A percentile compares a stretch with the other conserved stretches of the same genome.
Evolutionary conservation across 345 rosid species (phyloP).

Genomic region (Aquilaria yunnanensis): DNA sequence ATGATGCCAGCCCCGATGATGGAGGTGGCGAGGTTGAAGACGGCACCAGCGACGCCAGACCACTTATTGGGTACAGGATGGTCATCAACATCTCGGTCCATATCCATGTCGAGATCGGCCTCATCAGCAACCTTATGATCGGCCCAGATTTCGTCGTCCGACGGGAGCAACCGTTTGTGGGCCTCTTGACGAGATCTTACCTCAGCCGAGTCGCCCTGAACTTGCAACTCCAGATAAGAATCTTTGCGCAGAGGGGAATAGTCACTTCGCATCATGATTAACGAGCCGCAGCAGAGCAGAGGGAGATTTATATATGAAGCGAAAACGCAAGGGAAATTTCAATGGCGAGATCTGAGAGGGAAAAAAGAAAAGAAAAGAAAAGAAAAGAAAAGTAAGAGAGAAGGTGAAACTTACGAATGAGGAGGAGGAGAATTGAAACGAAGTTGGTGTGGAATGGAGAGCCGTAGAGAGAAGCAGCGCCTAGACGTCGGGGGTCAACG

Average conservation of each 20-base stretch:
- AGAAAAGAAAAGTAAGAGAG: neutral
- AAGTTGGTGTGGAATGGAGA: slow-evolving; percentile 1
- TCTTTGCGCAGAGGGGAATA: slow-evolving; percentile 56
- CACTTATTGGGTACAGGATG: slow-evolving; percentile 31
- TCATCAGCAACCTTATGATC: slow-evolving; percentile 19
- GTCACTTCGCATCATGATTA: slow-evolving; percentile 49
- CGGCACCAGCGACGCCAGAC: slow-evolving; percentile 75
- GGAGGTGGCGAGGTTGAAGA: slow-evolving; percentile 83
- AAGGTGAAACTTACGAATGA: slow-evolving; percentile 6
- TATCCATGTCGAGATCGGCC: slow-evolving; percentile 20
- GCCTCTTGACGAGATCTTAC: slow-evolving; percentile 23
- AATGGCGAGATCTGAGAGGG: neutral
- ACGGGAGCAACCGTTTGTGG: slow-evolving; percentile 32
- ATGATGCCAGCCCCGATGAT: slow-evolving; percentile 97
- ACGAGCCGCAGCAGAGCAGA: neutral
- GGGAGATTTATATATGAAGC: neutral
- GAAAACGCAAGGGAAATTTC: neutral
- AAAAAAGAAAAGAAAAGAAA: neutral
- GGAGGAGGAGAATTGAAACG: neutral
- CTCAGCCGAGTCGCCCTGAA: slow-evolving; percentile 25
- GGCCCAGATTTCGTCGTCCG: slow-evolving; percentile 32
- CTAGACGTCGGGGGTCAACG: slow-evolving; percentile 13
- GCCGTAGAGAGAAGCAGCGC: neutral
- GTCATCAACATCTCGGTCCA: slow-evolving; percentile 37
- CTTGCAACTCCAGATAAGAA: slow-evolving; percentile 52